These are phyloP conservation scores for Boletus sensibilis DNA, from an alignment of 768 basidiomycete genomes.

Conservation along the genomic window DNA sequence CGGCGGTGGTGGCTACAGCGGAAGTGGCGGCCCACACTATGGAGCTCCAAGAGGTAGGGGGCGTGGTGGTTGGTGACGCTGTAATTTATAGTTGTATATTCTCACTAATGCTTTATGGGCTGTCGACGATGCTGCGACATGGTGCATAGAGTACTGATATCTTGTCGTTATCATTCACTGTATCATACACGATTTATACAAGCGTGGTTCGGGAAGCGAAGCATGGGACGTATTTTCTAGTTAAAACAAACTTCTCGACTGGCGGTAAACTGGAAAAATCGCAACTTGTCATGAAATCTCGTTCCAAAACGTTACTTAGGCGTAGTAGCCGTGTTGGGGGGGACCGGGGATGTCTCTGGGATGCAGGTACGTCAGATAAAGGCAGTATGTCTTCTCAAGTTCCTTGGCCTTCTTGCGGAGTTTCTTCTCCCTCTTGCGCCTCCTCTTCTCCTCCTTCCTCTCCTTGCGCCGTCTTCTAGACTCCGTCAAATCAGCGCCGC, in stretches of 20 bases:
- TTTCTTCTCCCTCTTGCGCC: constrained; percentile 64
- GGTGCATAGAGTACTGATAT: constrained; percentile 6
- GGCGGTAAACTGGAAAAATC: neutral
- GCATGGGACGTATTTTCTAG: neutral
- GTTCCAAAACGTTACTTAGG: constrained; percentile 7
- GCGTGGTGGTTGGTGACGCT: constrained; percentile 42
- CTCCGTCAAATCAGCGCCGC: constrained; percentile 47
- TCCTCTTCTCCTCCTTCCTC: constrained; percentile 58
- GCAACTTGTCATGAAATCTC: neutral
- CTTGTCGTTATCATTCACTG: constrained; percentile 11
- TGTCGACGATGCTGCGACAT: neutral
- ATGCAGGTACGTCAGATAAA: constrained; percentile 57
- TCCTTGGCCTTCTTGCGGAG: constrained; percentile 56
- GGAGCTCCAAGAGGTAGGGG: constrained; percentile 46
- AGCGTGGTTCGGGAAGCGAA: neutral
- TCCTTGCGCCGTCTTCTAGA: constrained; percentile 53
- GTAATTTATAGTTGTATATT: constrained; percentile 33
- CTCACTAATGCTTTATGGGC: constrained; percentile 8
- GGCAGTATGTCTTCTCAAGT: constrained; percentile 58
- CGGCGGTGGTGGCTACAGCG: constrained; percentile 28
- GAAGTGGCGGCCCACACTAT: constrained; percentile 15
- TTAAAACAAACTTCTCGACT: neutral
- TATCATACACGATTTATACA: constrained; percentile 18
- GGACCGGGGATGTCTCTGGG: constrained; percentile 32
- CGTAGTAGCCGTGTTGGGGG: constrained; percentile 30